Base-by-base conservation (phyloP, 495 filamentous ascomycete genomes). In the Xylaria curta region DNA sequence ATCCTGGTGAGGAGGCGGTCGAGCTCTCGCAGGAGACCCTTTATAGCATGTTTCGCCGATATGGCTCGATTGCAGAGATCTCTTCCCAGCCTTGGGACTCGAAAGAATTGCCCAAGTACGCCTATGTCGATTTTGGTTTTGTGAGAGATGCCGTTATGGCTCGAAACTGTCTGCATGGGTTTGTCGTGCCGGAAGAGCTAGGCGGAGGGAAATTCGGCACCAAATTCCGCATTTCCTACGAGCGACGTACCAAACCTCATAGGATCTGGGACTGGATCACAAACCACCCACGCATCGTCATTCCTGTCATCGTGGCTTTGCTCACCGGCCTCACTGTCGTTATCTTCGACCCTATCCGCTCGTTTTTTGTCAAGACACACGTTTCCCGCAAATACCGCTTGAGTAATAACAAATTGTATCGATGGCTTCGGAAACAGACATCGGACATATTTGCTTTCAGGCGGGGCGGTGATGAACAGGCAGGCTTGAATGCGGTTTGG, bases 91-190 rank as follows among this genome's bases (percentile, higher is more conserved):
- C 94, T 2, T 85, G 91, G 3, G 94, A 95, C 73, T 97, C 94
- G 15, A 97, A 97, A 79, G 82, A 92, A 2, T 62, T 92, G 15
- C 95, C 95, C 0, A 90, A 89, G 75, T 97, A 86, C 82, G 94
- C 96, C 4, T 88, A 86, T 58, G 80, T 99, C 26, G 92, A 95
- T 71, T 98, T 95, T 75, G 81, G 86, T 7, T 82, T 85, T 10
- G 85, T 91, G 24, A 87, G 91, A 47, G 90, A 90, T 75, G 89
- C 94, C 4, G 91, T 96, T 65, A 93, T 94, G 87, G 95, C 95
- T 10, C 91, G 92, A 71, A 98, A 97, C 73, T 98, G 95, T 82
- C 85, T 98, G 83, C 97, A 98, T 80, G 97, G 96, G 0, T 93
- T 91, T 72, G 85, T 85, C 4, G 85, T 97, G 4, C 77, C 85